Percentiles rank a stretch among this genome's conserved stretches.
Conservation (phyloP, 2,329 filamentous ascomycete species). For the Aspergillus sp. region DNA sequence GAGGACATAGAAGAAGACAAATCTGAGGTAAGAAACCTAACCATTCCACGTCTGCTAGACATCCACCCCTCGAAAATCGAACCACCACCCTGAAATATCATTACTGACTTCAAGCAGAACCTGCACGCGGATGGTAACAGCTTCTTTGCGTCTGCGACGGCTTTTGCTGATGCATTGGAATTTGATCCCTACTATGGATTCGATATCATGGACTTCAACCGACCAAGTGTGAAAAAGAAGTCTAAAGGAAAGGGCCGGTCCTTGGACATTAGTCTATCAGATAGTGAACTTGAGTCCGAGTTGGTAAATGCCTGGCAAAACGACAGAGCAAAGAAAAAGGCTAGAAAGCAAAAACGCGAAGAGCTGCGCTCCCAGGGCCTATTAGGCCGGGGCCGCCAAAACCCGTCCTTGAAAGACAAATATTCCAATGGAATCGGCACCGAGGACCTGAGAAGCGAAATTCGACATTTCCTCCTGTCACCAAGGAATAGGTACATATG, state of each 20-base stretch:
- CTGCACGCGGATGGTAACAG: neutral
- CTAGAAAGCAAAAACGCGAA: slow-evolving; percentile 70
- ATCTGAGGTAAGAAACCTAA: neutral
- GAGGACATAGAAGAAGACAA: neutral
- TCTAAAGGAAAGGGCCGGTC: slow-evolving; percentile 63
- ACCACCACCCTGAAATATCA: too few species aligned
- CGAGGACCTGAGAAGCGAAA: slow-evolving; percentile 70
- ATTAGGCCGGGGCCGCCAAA: slow-evolving; percentile 58
- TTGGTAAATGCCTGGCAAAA: slow-evolving; percentile 65
- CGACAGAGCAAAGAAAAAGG: slow-evolving; percentile 71
- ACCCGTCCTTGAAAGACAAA: slow-evolving; percentile 66
- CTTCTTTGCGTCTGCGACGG: slow-evolving; percentile 56
- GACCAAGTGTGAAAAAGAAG: slow-evolving; percentile 66
- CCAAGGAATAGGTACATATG: slow-evolving; percentile 61
- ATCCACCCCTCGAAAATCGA: neutral
- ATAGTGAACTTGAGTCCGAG: slow-evolving; percentile 66
- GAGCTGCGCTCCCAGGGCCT: slow-evolving; percentile 66
- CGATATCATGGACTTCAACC: slow-evolving; percentile 81
- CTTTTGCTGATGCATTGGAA: slow-evolving; percentile 61
- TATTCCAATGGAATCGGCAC: slow-evolving; percentile 73
- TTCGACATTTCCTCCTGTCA: slow-evolving; percentile 69
- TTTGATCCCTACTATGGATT: slow-evolving; percentile 67
- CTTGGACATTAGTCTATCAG: slow-evolving; percentile 59
- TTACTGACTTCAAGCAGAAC: neutral
- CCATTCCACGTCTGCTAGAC: neutral